phyloP scores from a whole-genome alignment of 352 stramenopile species.

The Globisporangium sylvaticum region DNA sequence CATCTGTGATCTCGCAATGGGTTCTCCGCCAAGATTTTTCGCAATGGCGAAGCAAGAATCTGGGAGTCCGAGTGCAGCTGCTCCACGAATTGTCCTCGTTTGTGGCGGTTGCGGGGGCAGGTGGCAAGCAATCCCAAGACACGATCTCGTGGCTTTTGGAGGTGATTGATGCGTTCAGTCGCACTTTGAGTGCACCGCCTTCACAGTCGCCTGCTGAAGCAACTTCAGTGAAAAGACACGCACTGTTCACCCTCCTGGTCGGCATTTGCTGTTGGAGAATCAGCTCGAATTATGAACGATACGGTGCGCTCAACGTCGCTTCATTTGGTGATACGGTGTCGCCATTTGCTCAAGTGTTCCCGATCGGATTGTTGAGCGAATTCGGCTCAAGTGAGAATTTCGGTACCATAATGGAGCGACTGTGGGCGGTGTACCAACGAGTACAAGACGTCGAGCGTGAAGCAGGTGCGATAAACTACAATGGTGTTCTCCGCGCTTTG shows the following conservation, averaged over 20 bases:
- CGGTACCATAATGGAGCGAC: constrained; percentile 6
- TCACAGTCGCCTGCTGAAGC: background rate
- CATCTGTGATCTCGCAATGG: constrained; percentile 15
- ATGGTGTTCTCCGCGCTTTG: background rate
- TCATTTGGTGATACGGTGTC: background rate
- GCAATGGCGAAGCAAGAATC: constrained; percentile 2
- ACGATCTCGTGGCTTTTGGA: constrained; percentile 16
- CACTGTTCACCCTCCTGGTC: constrained; percentile 15
- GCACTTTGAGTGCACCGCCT: background rate
- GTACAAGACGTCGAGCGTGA: background rate
- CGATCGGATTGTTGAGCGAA: constrained; percentile 3
- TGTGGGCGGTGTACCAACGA: constrained; percentile 5
- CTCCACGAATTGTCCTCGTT: constrained; percentile 13
- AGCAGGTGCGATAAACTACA: background rate
- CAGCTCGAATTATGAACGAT: constrained; percentile 6
- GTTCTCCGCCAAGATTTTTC: constrained; percentile 19
- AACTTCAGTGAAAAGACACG: background rate
- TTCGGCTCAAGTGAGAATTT: constrained; percentile 10
- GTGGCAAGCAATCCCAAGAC: constrained; percentile 2
- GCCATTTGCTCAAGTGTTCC: background rate
- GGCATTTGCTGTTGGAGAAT: constrained; percentile 5
- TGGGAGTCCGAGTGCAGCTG: background rate
- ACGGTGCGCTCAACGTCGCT: background rate
- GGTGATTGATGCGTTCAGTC: constrained; percentile 11
- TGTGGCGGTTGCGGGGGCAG: constrained; percentile 2